phyloP scores from a whole-genome alignment of 371 early-diverging fungal species.

The Quaeritorhiza haematococci region DNA sequence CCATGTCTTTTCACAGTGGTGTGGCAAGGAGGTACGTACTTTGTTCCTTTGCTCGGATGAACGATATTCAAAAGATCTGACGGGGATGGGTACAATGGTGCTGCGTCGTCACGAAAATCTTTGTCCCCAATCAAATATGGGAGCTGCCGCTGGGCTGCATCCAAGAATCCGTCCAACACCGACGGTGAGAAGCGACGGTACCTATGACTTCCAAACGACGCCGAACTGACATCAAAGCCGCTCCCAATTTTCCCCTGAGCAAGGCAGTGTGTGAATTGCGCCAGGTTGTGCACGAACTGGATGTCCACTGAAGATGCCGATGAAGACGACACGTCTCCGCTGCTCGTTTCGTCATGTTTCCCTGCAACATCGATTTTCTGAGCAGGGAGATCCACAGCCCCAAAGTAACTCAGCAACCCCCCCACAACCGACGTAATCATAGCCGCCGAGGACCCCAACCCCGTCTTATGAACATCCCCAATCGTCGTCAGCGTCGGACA shows the following conservation, averaged over 20 bases:
- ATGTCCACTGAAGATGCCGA: neutral
- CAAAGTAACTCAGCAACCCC: slow-evolving; percentile 68
- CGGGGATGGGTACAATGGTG: no score
- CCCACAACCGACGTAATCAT: slow-evolving; percentile 83
- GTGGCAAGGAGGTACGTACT: neutral
- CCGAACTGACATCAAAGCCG: slow-evolving; percentile 93
- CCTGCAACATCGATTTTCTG: no score
- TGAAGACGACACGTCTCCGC: neutral
- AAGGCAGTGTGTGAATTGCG: slow-evolving; percentile 88
- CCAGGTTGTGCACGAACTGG: slow-evolving; percentile 67
- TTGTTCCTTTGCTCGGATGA: no score
- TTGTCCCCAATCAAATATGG: neutral
- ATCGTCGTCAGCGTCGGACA: slow-evolving; percentile 64
- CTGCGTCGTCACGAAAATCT: neutral
- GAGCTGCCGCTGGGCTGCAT: no score
- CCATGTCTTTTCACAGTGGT: neutral
- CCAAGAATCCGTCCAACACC: slow-evolving; percentile 50
- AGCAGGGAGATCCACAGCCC: slow-evolving; percentile 30
- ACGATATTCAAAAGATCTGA: no score
- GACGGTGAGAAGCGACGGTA: slow-evolving; percentile 80
- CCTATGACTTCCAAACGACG: slow-evolving; percentile 82
- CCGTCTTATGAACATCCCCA: slow-evolving; percentile 85
- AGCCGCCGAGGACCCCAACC: slow-evolving; percentile 92
- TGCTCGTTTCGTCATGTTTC: neutral
- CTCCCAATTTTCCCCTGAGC: slow-evolving; percentile 97